Evolutionary conservation across 2,329 filamentous ascomycete genomes (phyloP).

Genomic region (Furcasterigmium sp.): DNA sequence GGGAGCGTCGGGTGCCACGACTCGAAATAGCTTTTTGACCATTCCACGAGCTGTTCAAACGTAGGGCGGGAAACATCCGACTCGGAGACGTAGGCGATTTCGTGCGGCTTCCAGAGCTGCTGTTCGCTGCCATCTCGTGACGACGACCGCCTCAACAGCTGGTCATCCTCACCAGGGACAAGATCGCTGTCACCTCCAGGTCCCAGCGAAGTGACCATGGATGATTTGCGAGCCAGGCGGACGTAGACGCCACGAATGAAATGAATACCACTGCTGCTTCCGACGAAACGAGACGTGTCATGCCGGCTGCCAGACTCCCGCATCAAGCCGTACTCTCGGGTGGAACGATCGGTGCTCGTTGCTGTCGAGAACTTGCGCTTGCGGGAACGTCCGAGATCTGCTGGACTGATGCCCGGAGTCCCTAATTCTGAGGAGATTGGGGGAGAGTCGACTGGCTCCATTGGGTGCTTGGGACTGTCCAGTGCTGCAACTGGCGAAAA

Average conservation of each 20-base stretch:
- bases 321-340: constrained; percentile 37
- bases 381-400: constrained; percentile 15
- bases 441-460: constrained; percentile 23
- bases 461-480: constrained; percentile 4
- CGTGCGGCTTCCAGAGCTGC: constrained; percentile 29
- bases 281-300: constrained; percentile 47
- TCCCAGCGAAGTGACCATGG: constrained; percentile 6
- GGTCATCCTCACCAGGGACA: constrained; percentile 54
- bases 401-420: constrained; percentile 10
- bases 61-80: constrained; percentile 12
- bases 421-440: constrained; percentile 18
- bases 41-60: constrained; percentile 44
- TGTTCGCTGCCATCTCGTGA: constrained; percentile 13
- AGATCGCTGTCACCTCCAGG: constrained; percentile 26
- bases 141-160: constrained; percentile 20
- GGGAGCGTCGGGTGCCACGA: constrained; percentile 54
- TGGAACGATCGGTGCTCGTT: constrained; percentile 14
- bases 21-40: constrained; percentile 49
- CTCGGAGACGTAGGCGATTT: constrained; percentile 16
- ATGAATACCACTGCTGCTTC: constrained; percentile 54
- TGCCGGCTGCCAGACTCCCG: constrained; percentile 39
- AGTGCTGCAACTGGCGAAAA: not conserved
- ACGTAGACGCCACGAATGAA: constrained; percentile 52
- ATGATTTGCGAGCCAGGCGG: constrained; percentile 30
- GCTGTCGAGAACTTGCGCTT: constrained; percentile 23